Base-by-base conservation (phyloP, 352 stramenopile species). In the Phytophthora hybrid region DNA sequence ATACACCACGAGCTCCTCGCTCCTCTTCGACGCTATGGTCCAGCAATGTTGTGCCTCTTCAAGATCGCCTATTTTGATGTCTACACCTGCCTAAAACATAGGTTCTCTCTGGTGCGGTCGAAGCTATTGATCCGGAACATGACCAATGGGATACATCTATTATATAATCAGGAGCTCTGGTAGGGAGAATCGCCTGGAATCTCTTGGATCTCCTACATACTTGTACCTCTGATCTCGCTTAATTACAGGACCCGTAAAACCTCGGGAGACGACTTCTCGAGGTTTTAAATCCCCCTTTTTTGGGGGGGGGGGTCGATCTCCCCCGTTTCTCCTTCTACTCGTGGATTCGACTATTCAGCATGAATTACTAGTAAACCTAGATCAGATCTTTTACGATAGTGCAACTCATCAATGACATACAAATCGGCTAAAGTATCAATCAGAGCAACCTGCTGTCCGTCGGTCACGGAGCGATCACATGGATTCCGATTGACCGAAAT, bases 241-340 rank as follows among this genome's bases (percentile, higher is more conserved):
- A 49, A 60, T 6, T 60, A 60, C 54, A 31, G 29, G 37, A 51
- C 31, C 32, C 34, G 32, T 41, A 60, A 60, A 49, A 60, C 32
- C 32, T 60, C 54, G 31, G 7, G 16, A 60, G 54, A 60, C 32
- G 5, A 31, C 49, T 18, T 60, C 54, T 49, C 34, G n/a, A 60
- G 54, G 16, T 60, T 60, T 60, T 60, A 32, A 47, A 47, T 51
- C 54, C 49, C 54, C n/a, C 18, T 49, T 47, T 60, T 60, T 32
- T 32, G 1, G 4, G 37, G 13, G 37, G 13, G 37, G 37, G 49
- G 54, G 49, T 60, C 18, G 54, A 31, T 32, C 54, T 60, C 54
- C 31, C 10, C n/a, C 54, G 34, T 29, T 5, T 59, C 29, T 59
- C 29, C 53, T 59, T 31, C 26, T 31, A 44, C 1, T 6, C 34